Percentiles rank a stretch among this genome's conserved stretches.
Conservation (phyloP, 2,329 filamentous ascomycete genomes). For the Pyrenophora teres region DNA sequence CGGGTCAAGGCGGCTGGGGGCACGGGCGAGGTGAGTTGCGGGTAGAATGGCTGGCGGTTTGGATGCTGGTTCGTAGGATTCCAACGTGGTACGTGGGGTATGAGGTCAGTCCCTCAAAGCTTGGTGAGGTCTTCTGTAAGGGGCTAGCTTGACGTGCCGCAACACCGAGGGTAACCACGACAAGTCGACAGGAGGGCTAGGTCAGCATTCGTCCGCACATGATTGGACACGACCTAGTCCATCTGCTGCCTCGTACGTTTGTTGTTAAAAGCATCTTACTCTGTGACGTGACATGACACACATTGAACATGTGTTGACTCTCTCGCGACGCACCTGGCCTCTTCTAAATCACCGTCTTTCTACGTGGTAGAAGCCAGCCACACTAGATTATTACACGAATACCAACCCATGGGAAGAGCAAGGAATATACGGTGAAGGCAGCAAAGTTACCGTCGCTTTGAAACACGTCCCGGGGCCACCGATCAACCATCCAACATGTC, state of each 20-base stretch:
- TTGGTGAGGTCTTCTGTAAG: conserved; percentile 26
- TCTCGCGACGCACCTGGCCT: neutral
- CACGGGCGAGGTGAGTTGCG: conserved; percentile 26
- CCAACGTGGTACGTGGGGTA: conserved; percentile 37
- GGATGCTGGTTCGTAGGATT: conserved; percentile 24
- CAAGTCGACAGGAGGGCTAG: neutral
- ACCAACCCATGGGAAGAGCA: neutral
- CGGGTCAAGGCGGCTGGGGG: conserved; percentile 24
- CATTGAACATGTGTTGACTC: too few relatives aligned
- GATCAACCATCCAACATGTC: conserved; percentile 65
- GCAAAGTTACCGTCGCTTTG: neutral
- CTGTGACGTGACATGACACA: too few relatives aligned
- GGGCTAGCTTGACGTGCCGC: conserved; percentile 25
- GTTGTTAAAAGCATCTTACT: neutral
- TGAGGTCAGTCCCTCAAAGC: conserved; percentile 35
- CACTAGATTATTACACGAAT: too few relatives aligned
- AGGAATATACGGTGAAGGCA: neutral
- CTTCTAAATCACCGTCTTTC: neutral
- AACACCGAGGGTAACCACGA: conserved; percentile 21
- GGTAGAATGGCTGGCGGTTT: conserved; percentile 27
- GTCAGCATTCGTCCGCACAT: conserved; percentile 16
- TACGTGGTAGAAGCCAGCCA: too few relatives aligned
- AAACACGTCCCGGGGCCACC: neutral
- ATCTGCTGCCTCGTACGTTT: neutral
- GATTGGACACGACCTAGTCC: conserved; percentile 19